These are phyloP conservation scores for Ophiostoma sp. DNA, from an alignment of 2,329 filamentous ascomycete species.

Conservation along the genomic window DNA sequence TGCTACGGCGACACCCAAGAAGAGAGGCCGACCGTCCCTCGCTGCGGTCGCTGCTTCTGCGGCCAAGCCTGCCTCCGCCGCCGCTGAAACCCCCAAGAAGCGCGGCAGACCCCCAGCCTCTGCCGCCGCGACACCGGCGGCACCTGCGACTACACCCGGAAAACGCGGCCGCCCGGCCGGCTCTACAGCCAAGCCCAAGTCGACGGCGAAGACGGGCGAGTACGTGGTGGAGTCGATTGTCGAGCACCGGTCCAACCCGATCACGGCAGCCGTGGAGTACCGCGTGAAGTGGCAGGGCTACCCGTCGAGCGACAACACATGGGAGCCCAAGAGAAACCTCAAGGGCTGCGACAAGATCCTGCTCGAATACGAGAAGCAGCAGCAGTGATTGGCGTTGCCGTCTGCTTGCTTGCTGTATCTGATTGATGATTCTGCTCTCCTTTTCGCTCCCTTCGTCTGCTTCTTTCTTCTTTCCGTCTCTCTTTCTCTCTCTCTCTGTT, in stretches of 20 bases:
- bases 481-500: background rate
- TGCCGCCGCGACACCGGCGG: constrained; percentile 6
- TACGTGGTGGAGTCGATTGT: constrained; percentile 47
- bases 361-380: constrained; percentile 34
- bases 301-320: constrained; percentile 42
- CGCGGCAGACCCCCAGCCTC: background rate
- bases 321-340: constrained; percentile 48
- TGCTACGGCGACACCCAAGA: constrained; percentile 12
- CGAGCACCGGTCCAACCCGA: constrained; percentile 36
- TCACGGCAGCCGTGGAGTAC: constrained; percentile 40
- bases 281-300: constrained; percentile 52
- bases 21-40: constrained; percentile 11
- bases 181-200: constrained; percentile 23
- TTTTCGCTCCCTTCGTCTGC: background rate
- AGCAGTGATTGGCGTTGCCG: background rate
- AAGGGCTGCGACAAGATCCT: constrained; percentile 37
- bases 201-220: constrained; percentile 26
- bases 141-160: background rate
- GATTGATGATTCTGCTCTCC: background rate
- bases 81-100: background rate
- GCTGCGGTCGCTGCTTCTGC: background rate
- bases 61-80: too few species aligned
- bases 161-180: constrained; percentile 12
- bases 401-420: background rate
- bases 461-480: background rate